Evolutionary conservation across 331 rosid species (phyloP).

Genomic region (Rhamnella rubrinervis): DNA sequence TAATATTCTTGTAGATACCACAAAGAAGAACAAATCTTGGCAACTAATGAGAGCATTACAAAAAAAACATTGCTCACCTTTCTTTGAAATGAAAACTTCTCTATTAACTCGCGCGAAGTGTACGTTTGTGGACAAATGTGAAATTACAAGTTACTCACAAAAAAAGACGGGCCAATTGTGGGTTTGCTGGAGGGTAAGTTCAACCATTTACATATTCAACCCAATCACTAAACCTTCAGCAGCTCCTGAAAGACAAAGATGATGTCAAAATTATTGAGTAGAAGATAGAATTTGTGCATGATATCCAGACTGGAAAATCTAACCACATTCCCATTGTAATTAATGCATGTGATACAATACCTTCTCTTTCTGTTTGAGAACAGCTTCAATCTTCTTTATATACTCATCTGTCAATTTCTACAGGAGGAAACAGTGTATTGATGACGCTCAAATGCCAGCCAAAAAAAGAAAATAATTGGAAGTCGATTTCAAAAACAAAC

Average conservation of each 20-base stretch:
- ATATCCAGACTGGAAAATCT: background rate
- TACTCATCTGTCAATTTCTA: conserved; percentile 88
- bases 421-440: conserved; percentile 20
- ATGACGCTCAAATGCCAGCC: no score
- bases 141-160: conserved; percentile 1
- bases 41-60: background rate
- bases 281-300: background rate
- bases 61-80: background rate
- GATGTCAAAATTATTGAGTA: background rate
- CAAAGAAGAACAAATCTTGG: no score
- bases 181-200: conserved; percentile 19
- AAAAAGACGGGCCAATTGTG: conserved; percentile 27
- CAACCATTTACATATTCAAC: conserved; percentile 34
- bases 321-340: no score
- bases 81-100: background rate
- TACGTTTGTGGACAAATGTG: background rate
- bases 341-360: conserved; percentile 26
- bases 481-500: background rate
- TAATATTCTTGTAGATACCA: no score
- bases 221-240: conserved; percentile 59
- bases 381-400: conserved; percentile 75
- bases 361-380: conserved; percentile 91
- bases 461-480: no score
- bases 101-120: background rate
- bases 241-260: conserved; percentile 56